Percentiles rank a stretch among this genome's conserved stretches.
These are phyloP conservation scores for Penicillium hesseltinei DNA, from an alignment of 2,329 filamentous ascomycete species.

Conservation along the genomic window DNA sequence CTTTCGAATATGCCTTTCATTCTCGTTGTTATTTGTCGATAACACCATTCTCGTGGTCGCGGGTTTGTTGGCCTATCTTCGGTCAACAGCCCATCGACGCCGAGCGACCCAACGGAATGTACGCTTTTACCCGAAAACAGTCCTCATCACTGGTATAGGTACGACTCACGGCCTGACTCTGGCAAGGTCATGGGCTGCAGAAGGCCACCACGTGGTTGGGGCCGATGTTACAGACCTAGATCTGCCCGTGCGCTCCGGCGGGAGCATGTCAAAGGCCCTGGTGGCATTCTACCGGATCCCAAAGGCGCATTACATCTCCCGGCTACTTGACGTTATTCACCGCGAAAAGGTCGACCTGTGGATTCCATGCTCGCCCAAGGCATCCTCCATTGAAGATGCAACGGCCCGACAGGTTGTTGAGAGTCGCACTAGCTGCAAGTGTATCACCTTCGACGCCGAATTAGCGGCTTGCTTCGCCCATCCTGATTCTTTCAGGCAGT, in stretches of 20 bases:
- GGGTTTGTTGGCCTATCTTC: slow-evolving; percentile 29
- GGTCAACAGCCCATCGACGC: slow-evolving; percentile 20
- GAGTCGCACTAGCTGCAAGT: slow-evolving; percentile 56
- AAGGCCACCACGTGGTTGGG: slow-evolving; percentile 68
- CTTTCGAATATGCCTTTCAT: slow-evolving; percentile 26
- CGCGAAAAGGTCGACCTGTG: slow-evolving; percentile 66
- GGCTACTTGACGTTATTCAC: slow-evolving; percentile 58
- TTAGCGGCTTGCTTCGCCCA: slow-evolving; percentile 61
- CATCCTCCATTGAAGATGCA: slow-evolving; percentile 65
- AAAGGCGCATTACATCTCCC: slow-evolving; percentile 54
- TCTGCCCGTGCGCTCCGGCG: slow-evolving; percentile 48
- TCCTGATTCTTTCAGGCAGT: slow-evolving; percentile 64
- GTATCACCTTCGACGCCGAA: slow-evolving; percentile 61
- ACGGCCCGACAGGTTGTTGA: slow-evolving; percentile 62
- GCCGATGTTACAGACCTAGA: slow-evolving; percentile 59
- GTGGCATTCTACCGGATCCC: slow-evolving; percentile 54
- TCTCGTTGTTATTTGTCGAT: slow-evolving; percentile 49
- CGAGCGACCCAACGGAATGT: slow-evolving; percentile 28
- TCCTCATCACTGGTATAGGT: slow-evolving; percentile 70
- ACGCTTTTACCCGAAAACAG: slow-evolving; percentile 49
- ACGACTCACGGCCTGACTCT: slow-evolving; percentile 70
- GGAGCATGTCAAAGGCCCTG: slow-evolving; percentile 59
- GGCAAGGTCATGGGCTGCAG: slow-evolving; percentile 62
- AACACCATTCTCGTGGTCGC: slow-evolving; percentile 44
- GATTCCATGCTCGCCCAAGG: slow-evolving; percentile 71